A percentile compares a stretch with the other conserved stretches of the same genome.
phyloP scores from a whole-genome alignment of 176 grass and related monocot genomes.

The Tillandsia fasciculata region DNA sequence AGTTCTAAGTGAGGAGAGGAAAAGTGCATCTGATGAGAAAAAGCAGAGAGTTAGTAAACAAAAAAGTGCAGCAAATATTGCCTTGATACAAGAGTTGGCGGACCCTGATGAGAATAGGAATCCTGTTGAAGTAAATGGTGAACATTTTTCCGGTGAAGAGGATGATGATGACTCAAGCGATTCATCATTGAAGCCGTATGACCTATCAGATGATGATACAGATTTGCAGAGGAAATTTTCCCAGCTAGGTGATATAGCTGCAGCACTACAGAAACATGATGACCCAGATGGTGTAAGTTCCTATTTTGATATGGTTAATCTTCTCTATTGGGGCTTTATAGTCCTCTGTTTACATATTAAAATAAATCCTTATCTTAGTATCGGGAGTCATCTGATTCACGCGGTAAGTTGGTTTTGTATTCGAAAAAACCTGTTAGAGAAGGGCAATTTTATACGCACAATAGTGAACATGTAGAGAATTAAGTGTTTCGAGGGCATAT shows the following conservation, averaged over 20 bases:
- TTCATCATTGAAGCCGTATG: conserved; percentile 84
- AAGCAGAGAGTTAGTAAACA: conserved; percentile 33
- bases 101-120: conserved; percentile 46
- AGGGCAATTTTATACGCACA: no score
- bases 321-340: background rate
- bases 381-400: no score
- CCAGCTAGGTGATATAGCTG: conserved; percentile 58
- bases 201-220: conserved; percentile 74
- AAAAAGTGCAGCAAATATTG: conserved; percentile 19
- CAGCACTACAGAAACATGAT: conserved; percentile 78
- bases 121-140: conserved; percentile 16
- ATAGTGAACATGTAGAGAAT: no score
- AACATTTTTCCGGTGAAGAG: conserved; percentile 28
- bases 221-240: conserved; percentile 70
- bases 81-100: conserved; percentile 34
- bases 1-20: conserved; percentile 32
- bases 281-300: conserved; percentile 87
- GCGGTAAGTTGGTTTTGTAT: no score
- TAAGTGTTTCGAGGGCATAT: no score
- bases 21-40: conserved; percentile 35
- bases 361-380: no score
- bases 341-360: no score
- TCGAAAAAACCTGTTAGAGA: no score
- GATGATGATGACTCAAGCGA: conserved; percentile 49
- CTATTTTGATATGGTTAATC: conserved; percentile 1